A percentile compares a stretch with the other conserved stretches of the same genome.
Evolutionary conservation across 495 filamentous ascomycete genomes (phyloP).

Genomic region (Penicillium steckii): DNA sequence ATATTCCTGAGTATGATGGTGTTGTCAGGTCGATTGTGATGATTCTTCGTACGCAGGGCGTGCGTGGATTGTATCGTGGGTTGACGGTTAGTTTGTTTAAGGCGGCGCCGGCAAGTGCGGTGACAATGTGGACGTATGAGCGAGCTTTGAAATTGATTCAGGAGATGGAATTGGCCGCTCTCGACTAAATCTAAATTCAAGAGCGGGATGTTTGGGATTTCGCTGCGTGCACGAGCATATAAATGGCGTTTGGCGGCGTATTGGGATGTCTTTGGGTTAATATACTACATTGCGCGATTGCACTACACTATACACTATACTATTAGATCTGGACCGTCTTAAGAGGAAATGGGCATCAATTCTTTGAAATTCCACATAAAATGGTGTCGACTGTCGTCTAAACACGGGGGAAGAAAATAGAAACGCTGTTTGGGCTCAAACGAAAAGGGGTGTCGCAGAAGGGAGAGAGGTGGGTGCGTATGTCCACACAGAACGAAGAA

Average conservation of each 20-base stretch:
- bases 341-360: conserved; percentile 4
- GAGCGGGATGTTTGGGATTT: not conserved
- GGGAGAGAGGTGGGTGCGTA: conserved; percentile 17
- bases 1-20: conserved; percentile 81
- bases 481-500: conserved; percentile 24
- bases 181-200: conserved; percentile 5
- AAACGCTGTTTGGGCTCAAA: conserved; percentile 28
- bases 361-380: conserved; percentile 4
- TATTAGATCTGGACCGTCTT: not conserved
- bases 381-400: conserved; percentile 8
- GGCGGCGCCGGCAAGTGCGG: conserved; percentile 89
- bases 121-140: conserved; percentile 99
- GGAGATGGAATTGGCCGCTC: conserved; percentile 36
- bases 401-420: conserved; percentile 7
- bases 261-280: not conserved
- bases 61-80: conserved; percentile 82
- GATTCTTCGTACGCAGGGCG: conserved; percentile 72
- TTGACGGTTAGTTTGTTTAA: conserved; percentile 88
- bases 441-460: conserved; percentile 32
- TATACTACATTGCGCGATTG: no score
- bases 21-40: conserved; percentile 60
- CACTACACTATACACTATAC: not conserved
- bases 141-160: conserved; percentile 59
- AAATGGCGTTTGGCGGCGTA: not conserved
- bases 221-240: not conserved